Evolutionary conservation across 2,329 filamentous ascomycete genomes (phyloP).

Genomic region (Diaporthe vaccinii): DNA sequence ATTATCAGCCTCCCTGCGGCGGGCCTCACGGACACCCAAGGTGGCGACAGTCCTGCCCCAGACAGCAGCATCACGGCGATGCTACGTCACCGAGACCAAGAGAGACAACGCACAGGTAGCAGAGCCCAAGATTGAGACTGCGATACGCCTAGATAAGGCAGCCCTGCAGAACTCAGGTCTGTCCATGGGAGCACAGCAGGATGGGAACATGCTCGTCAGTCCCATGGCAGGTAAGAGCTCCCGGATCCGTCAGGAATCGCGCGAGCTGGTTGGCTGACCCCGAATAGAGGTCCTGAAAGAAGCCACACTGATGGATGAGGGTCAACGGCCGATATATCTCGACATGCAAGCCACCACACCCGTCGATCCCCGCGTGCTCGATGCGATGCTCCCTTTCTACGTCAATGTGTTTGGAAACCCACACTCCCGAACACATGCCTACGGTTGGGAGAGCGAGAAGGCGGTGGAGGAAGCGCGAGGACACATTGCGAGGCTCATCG

Average conservation of each 20-base stretch:
- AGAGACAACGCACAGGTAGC: conserved; percentile 85
- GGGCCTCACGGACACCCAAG: conserved; percentile 50
- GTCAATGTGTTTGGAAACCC: conserved; percentile 96
- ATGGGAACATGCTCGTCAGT: conserved; percentile 79
- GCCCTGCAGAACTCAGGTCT: conserved; percentile 79
- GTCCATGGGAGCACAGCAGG: conserved; percentile 62
- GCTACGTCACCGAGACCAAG: conserved; percentile 88
- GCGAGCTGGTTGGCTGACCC: conserved; percentile 21
- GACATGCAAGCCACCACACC: conserved; percentile 99
- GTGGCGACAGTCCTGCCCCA: conserved; percentile 48
- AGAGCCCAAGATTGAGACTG: conserved; percentile 83
- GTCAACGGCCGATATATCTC: conserved; percentile 93
- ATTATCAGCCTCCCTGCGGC: conserved; percentile 52
- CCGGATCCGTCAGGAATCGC: neutral
- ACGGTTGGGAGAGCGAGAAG: conserved; percentile 98
- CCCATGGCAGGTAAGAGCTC: conserved; percentile 74
- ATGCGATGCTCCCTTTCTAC: conserved; percentile 96
- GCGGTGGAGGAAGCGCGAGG: conserved; percentile 89
- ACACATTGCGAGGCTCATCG: conserved; percentile 88
- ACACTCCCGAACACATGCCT: conserved; percentile 96
- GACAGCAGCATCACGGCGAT: conserved; percentile 58
- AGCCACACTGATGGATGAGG: conserved; percentile 92
- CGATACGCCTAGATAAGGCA: conserved; percentile 89
- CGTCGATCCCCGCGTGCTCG: conserved; percentile 92
- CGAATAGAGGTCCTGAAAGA: conserved; percentile 83